Evolutionary conservation across 1,139 yeast species (phyloP), one percentile per base, ranked within the genome.

Genomic region (Yarrowia galli): DNA sequence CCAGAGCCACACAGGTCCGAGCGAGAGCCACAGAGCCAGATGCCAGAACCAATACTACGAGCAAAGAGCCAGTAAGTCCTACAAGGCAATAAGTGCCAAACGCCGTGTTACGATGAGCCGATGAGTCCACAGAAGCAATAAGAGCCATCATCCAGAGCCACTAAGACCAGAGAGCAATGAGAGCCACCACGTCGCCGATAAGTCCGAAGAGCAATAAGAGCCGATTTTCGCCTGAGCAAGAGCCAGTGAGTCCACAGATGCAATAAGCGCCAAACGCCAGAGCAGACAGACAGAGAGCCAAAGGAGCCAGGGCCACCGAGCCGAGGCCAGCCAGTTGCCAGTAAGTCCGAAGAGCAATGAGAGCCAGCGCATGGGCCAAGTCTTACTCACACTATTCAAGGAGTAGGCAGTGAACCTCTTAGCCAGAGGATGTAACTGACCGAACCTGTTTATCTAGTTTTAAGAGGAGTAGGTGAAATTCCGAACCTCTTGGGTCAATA

Each of bases 191-290:
- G 3, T 18, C 43, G 49, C 49, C 49, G 15, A 15, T 45, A 16
- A 23, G 49, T 15, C 49, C 49, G 16, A 13, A 45, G 49, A 45
- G 49, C 49, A 45, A 45, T 45, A 45, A 23, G 49, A 45, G 49
- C 49, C n/a, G 15, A 15, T 13, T 12, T 15, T 35, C 43, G 43
- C 43, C 32, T 45, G 28, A 22, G 28, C 32, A 22, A 22, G 25
- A 43, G 49, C 49, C 49, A 45, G 18, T 45, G 49, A 45, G 49
- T 45, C 49, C 49, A 45, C 49, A 45, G 49, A 45, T 22, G 49
- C 49, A 45, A 45, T 45, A 45, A 45, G 49, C n/a, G 49, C 49
- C 18, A 45, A 15, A 15, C 28, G 22, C 43, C 43, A 38, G 43
- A 38, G 43, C 43, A 38, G 43, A 42, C 45, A 18, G 45, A 42